These are phyloP conservation scores for Gentiana straminea DNA, from an alignment of 257 asterid species.

Conservation along the genomic window DNA sequence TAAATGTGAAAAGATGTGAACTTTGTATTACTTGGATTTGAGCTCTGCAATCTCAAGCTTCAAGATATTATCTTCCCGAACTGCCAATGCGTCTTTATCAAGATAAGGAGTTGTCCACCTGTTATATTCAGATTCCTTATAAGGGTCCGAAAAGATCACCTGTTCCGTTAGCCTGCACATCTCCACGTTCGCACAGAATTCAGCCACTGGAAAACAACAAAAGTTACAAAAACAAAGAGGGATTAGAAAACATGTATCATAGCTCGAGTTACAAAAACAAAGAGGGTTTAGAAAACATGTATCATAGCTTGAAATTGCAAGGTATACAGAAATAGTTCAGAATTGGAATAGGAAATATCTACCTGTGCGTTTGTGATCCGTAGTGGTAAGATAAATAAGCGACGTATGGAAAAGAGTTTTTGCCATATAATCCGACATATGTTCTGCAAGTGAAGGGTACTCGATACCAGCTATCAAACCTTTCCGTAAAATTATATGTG, in stretches of 20 bases:
- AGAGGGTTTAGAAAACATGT: no score
- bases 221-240: no score
- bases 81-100: slow-evolving; percentile 77
- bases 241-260: no score
- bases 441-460: slow-evolving; percentile 85
- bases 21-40: slow-evolving; percentile 58
- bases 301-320: no score
- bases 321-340: no score
- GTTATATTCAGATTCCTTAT: slow-evolving; percentile 72
- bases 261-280: no score
- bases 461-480: slow-evolving; percentile 78
- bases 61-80: slow-evolving; percentile 61
- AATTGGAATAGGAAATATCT: background rate
- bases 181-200: slow-evolving; percentile 88
- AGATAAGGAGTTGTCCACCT: slow-evolving; percentile 86
- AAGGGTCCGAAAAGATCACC: slow-evolving; percentile 92
- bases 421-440: slow-evolving; percentile 78
- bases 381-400: slow-evolving; percentile 75
- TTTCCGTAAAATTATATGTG: slow-evolving; percentile 84
- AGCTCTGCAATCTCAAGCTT: slow-evolving; percentile 87
- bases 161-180: slow-evolving; percentile 93
- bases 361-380: slow-evolving; percentile 86
- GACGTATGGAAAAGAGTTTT: slow-evolving; percentile 80
- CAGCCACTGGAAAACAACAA: slow-evolving; percentile 58
- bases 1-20: slow-evolving; percentile 1